Conservation (phyloP, 495 filamentous ascomycete species). For the Penicillium robsamsonii region DNA sequence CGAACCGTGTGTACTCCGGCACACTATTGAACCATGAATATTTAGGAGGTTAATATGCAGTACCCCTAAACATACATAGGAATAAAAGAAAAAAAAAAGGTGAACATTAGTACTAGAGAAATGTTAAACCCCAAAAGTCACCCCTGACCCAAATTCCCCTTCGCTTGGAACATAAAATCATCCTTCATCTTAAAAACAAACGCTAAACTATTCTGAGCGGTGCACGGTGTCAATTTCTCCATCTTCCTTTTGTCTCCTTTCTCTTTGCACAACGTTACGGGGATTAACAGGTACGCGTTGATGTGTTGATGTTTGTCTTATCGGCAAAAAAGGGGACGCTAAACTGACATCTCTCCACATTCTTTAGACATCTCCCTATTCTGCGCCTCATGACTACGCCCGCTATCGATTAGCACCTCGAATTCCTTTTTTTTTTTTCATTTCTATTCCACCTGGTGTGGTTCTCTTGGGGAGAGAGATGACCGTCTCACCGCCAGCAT, state of each 20-base stretch:
- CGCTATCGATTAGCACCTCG: constrained; percentile 19
- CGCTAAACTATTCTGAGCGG: constrained; percentile 1
- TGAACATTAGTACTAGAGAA: neutral
- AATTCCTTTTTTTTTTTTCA: neutral
- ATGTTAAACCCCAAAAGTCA: too few relatives aligned
- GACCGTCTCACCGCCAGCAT: constrained; percentile 58
- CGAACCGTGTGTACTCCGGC: too few relatives aligned
- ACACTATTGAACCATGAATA: constrained; percentile 13
- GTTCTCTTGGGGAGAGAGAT: constrained; percentile 34
- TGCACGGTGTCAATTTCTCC: constrained; percentile 10
- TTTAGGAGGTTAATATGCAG: neutral
- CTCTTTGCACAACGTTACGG: constrained; percentile 1
- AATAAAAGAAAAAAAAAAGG: neutral
- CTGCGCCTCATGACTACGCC: constrained; percentile 24
- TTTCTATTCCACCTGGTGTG: constrained; percentile 27
- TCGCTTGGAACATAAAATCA: neutral
- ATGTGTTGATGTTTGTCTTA: neutral
- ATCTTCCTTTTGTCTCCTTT: neutral
- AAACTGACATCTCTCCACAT: constrained; percentile 16
- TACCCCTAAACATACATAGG: neutral
- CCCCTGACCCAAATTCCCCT: neutral
- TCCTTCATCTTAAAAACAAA: constrained; percentile 5
- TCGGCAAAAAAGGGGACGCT: constrained; percentile 7
- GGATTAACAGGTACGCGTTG: constrained; percentile 1
- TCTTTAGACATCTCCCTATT: constrained; percentile 17